These are phyloP conservation scores for Melanomma pulvis-pyrius DNA, from an alignment of 495 filamentous ascomycete species.

Conservation along the genomic window DNA sequence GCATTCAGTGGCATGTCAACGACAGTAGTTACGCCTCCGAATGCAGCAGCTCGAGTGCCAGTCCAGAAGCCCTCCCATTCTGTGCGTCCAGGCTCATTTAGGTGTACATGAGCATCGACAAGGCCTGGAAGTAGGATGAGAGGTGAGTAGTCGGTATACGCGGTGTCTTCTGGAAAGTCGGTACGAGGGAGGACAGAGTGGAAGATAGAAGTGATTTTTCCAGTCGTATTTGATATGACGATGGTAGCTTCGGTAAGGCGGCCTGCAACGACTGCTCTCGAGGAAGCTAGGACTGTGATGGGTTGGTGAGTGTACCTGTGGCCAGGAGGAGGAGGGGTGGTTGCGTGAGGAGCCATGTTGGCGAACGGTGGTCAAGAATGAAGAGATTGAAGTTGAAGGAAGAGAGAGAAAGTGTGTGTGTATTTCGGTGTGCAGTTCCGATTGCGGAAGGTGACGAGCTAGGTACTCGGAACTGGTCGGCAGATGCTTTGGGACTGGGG, in stretches of 20 bases:
- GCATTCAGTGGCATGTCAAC: slow-evolving; percentile 98
- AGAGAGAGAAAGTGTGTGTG: not conserved
- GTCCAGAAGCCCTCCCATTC: slow-evolving; percentile 99
- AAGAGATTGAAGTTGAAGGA: slow-evolving; percentile 10
- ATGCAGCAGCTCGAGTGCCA: slow-evolving; percentile 89
- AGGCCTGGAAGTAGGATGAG: slow-evolving; percentile 85
- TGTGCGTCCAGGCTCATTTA: slow-evolving; percentile 95
- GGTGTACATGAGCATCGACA: slow-evolving; percentile 95
- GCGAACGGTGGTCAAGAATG: not conserved
- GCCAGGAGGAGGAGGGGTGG: slow-evolving; percentile 35
- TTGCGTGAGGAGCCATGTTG: slow-evolving; percentile 41
- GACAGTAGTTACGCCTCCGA: slow-evolving; percentile 96
- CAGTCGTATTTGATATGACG: slow-evolving; percentile 73
- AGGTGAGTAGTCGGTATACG: slow-evolving; percentile 85
- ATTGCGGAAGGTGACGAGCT: slow-evolving; percentile 19
- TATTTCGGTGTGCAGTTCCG: slow-evolving; percentile 4
- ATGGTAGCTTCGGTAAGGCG: slow-evolving; percentile 76
- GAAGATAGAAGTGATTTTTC: slow-evolving; percentile 82
- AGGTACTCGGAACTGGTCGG: slow-evolving; percentile 6
- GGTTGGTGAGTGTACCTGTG: slow-evolving; percentile 39
- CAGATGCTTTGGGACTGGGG: not conserved
- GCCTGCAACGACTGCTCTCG: slow-evolving; percentile 71
- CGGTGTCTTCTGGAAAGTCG: slow-evolving; percentile 70
- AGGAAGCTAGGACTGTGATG: slow-evolving; percentile 78
- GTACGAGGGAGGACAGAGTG: slow-evolving; percentile 69